Conservation (phyloP, 495 filamentous ascomycete species). For the Penicillium psychrofluorescens region DNA sequence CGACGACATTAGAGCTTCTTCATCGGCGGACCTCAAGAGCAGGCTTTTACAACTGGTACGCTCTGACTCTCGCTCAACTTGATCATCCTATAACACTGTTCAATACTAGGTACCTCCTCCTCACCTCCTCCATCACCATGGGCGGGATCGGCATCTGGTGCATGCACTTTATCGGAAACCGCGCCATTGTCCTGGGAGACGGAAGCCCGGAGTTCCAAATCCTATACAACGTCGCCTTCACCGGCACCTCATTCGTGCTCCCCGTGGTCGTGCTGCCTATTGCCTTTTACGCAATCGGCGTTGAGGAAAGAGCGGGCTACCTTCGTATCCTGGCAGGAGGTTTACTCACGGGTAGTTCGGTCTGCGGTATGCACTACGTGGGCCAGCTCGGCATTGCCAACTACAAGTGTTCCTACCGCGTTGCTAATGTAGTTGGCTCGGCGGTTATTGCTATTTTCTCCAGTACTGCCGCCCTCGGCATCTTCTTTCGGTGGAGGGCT, state of each 20-base stretch:
- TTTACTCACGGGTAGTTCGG: slow-evolving; percentile 58
- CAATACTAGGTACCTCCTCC: slow-evolving; percentile 56
- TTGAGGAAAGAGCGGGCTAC: slow-evolving; percentile 47
- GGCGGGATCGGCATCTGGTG: slow-evolving; percentile 78
- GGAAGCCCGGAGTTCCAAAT: slow-evolving; percentile 59
- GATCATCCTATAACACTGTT: neutral
- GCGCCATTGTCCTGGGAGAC: slow-evolving; percentile 62
- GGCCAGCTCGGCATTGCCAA: slow-evolving; percentile 78
- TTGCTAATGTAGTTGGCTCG: slow-evolving; percentile 57
- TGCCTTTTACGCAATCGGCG: slow-evolving; percentile 62
- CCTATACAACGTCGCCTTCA: slow-evolving; percentile 64
- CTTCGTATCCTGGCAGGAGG: slow-evolving; percentile 56
- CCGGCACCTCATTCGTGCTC: slow-evolving; percentile 71
- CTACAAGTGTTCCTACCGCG: slow-evolving; percentile 55
- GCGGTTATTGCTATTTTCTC: slow-evolving; percentile 64
- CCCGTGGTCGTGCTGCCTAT: slow-evolving; percentile 66
- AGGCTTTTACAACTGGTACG: slow-evolving; percentile 65
- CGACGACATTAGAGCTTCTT: slow-evolving; percentile 74
- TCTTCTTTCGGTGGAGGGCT: slow-evolving; percentile 74
- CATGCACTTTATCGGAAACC: slow-evolving; percentile 83
- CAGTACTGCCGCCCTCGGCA: slow-evolving; percentile 54
- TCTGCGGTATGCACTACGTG: slow-evolving; percentile 88
- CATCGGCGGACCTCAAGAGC: slow-evolving; percentile 62
- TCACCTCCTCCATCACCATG: slow-evolving; percentile 67
- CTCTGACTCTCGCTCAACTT: neutral